phyloP scores from a whole-genome alignment of 73 alveolate species.

The Halteria grandinella region DNA sequence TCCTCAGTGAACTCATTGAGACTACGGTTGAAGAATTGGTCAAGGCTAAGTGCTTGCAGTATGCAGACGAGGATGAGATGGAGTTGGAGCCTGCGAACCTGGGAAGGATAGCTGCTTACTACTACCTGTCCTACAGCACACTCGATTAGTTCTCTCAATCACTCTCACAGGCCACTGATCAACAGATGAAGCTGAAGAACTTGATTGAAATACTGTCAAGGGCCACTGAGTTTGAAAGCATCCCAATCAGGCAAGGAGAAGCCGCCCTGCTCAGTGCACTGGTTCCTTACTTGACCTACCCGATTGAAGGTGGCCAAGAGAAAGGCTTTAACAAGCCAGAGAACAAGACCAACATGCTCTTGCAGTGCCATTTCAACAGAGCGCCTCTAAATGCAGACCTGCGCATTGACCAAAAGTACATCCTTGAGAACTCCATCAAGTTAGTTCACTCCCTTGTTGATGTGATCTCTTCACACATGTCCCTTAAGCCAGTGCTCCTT shows the following conservation, averaged over 20 bases:
- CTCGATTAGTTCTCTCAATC: conserved; percentile 72
- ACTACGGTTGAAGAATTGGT: conserved; percentile 86
- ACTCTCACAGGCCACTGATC: not conserved
- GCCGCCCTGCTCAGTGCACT: conserved; percentile 63
- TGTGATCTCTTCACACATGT: conserved; percentile 76
- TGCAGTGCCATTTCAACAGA: conserved; percentile 78
- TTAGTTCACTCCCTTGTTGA: conserved; percentile 82
- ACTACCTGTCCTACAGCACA: conserved; percentile 78
- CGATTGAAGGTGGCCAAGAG: conserved; percentile 57
- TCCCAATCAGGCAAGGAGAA: conserved; percentile 77
- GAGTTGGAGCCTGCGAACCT: conserved; percentile 70
- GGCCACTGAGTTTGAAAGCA: conserved; percentile 70
- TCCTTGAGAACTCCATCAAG: conserved; percentile 67
- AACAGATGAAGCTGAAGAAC: conserved; percentile 58
- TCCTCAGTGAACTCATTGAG: conserved; percentile 93
- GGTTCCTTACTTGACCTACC: conserved; percentile 60
- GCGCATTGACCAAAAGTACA: conserved; percentile 68
- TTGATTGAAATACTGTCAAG: conserved; percentile 67
- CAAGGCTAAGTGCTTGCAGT: conserved; percentile 73
- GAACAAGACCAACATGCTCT: conserved; percentile 71
- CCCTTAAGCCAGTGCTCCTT: conserved; percentile 76
- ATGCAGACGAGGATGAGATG: conserved; percentile 70
- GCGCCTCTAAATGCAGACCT: conserved; percentile 65
- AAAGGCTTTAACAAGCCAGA: conserved; percentile 55
- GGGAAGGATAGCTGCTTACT: conserved; percentile 86